phyloP scores from a whole-genome alignment of 2,329 filamentous ascomycete genomes.

The Trichoderma lentiforme region DNA sequence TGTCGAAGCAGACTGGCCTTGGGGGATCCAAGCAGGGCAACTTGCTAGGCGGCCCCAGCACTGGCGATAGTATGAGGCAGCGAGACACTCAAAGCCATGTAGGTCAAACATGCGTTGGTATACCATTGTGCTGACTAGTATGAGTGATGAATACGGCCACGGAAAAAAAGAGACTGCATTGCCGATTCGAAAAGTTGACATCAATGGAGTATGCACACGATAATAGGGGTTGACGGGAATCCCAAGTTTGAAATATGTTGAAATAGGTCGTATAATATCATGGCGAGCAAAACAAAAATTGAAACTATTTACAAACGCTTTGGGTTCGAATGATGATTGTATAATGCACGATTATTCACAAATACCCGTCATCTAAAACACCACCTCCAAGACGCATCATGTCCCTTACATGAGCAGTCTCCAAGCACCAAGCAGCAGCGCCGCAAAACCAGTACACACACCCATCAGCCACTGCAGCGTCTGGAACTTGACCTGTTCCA shows the following conservation, averaged over 20 bases:
- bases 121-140: neutral
- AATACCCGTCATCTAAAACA: neutral
- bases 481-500: conserved; percentile 97
- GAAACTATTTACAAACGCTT: neutral
- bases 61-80: neutral
- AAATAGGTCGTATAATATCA: neutral
- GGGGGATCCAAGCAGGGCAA: neutral
- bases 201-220: neutral
- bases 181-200: neutral
- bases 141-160: neutral
- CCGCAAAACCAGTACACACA: conserved; percentile 66
- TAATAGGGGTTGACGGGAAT: neutral
- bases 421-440: conserved; percentile 67
- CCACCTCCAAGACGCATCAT: neutral
- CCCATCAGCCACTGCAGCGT: conserved; percentile 98
- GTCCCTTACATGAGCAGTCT: conserved; percentile 58
- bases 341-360: neutral
- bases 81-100: conserved; percentile 2
- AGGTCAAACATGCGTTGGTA: neutral
- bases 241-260: neutral
- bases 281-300: neutral
- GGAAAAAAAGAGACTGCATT: neutral
- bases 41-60: neutral
- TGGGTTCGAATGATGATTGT: neutral
- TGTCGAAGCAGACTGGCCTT: neutral